A percentile compares a stretch with the other conserved stretches of the same genome.
Conservation (phyloP, 208 protist species). For the Leishmania braziliensis region DNA sequence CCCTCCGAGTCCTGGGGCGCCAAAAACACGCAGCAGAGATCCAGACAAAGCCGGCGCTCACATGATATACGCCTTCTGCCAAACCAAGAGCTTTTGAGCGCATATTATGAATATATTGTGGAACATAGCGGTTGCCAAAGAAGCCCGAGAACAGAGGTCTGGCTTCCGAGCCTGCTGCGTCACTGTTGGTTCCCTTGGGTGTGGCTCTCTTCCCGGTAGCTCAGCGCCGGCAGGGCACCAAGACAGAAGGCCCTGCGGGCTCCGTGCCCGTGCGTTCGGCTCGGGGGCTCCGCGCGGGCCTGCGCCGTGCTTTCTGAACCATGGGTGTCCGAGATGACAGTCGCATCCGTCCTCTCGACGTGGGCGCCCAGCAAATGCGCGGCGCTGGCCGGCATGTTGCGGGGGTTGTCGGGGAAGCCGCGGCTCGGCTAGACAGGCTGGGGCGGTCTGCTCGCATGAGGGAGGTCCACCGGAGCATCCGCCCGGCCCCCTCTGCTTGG, state of each 20-base stretch:
- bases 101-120: no score
- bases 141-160: not conserved
- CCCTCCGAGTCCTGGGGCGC: no score
- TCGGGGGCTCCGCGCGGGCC: not conserved
- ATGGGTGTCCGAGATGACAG: not conserved
- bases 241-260: not conserved
- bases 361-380: not conserved
- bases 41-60: no score
- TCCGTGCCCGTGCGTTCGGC: not conserved
- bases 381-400: not conserved
- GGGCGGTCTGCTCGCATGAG: no score
- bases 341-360: not conserved
- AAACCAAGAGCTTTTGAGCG: no score
- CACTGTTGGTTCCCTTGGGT: not conserved
- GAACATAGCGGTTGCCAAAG: no score
- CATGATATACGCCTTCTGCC: no score
- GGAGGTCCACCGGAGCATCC: not conserved
- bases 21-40: no score
- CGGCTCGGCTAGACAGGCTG: no score
- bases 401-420: not conserved
- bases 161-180: not conserved
- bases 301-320: not conserved
- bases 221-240: not conserved
- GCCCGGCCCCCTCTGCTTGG: no score
- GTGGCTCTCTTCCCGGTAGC: not conserved